These are phyloP conservation scores for Aureobasidium sp. DNA, from an alignment of 2,329 filamentous ascomycete species.

Conservation along the genomic window DNA sequence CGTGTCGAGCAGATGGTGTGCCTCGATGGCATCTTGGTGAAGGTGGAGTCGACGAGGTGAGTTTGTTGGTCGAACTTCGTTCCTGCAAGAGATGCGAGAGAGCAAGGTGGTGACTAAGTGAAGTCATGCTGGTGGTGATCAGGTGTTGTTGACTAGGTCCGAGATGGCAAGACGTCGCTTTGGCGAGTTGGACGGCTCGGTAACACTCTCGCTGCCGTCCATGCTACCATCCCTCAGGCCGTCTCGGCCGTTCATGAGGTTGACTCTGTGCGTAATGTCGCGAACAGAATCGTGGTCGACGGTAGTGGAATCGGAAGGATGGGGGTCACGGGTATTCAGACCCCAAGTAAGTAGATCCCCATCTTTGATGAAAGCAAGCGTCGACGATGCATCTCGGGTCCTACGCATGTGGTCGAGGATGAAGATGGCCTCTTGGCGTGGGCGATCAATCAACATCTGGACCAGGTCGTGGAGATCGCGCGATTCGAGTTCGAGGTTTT, in stretches of 20 bases:
- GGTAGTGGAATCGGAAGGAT: background rate
- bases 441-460: constrained; percentile 6
- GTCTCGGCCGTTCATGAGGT: background rate
- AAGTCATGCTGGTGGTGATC: background rate
- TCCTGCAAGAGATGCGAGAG: background rate
- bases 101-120: background rate
- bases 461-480: constrained; percentile 8
- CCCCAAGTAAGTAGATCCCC: constrained; percentile 11
- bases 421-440: background rate
- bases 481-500: background rate
- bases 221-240: background rate
- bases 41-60: background rate
- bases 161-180: constrained; percentile 2
- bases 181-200: background rate
- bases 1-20: background rate
- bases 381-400: background rate
- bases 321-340: background rate
- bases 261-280: background rate
- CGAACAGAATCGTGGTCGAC: background rate
- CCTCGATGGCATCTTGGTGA: background rate
- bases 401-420: constrained; percentile 9
- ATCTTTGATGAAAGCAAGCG: constrained; percentile 1
- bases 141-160: constrained; percentile 1
- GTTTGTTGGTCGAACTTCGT: background rate
- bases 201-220: background rate